Evolutionary conservation across 1,284 basidiomycete genomes (phyloP), one percentile per base, ranked within the genome.

Genomic region (Malassezia dermatis): DNA sequence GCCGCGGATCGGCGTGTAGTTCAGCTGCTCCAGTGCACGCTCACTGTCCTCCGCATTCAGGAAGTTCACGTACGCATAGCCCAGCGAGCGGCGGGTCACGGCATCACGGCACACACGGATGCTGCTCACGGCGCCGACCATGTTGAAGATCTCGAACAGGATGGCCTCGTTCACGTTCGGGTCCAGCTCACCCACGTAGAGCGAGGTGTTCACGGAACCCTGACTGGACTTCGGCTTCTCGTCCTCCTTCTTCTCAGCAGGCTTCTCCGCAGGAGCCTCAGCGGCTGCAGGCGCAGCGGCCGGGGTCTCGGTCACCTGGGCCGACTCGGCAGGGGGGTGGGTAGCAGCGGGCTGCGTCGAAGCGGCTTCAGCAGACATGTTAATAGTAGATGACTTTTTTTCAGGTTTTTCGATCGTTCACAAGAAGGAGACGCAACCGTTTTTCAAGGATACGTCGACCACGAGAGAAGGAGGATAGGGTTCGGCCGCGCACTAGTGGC

Each of bases 101-200:
- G 94, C 93, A 79, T 99, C 94, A 77, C 94, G 90, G 79, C 94
- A 99, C 72, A 99, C 94, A 79, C 93, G 90, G 77, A 99, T 98
- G 77, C 88, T 91, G 59, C 90, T 90, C 64, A 99, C 94, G 55
- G 93, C 91, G 56, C 94, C 94, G 78, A 98, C 89, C 89, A 98
- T 94, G 78, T 93, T 95, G 82, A 99, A 99, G 77, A 99, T 98
- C 81, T 98, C 94, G 76, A 96, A 99, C 59, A 99, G 83, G 88
- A 96, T 96, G 60, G 94, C 93, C 81, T 99, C 94, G 49, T 91
- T 90, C 77, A 99, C 93, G 64, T 86, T 86, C 66, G 86, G 85
- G 79, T 98, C 94, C 68, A 99, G 86, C 81, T 99, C 94, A 64
- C 94, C 94, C 63, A 98, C 94, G 79, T 99, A 98, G 73, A 99